Percentiles rank a stretch among this genome's conserved stretches.
Conservation (phyloP, 768 basidiomycete genomes). For the Terana coerulea region DNA sequence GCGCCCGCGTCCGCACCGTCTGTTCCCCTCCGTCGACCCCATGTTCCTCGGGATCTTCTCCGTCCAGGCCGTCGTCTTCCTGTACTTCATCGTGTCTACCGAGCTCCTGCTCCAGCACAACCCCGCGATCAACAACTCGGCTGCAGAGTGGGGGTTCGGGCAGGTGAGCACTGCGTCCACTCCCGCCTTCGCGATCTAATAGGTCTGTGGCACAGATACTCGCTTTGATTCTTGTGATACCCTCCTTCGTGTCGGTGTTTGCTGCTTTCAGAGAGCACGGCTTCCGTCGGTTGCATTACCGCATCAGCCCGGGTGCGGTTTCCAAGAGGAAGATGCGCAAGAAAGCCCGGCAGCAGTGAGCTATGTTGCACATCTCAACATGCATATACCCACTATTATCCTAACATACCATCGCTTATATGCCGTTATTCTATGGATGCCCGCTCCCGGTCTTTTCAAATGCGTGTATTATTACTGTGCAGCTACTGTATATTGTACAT, state of each 20-base stretch:
- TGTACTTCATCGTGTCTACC: conserved; percentile 38
- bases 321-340: too few species aligned
- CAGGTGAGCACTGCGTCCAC: conserved; percentile 21
- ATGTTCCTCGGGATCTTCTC: conserved; percentile 39
- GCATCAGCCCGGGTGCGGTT: too few species aligned
- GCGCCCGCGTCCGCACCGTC: conserved; percentile 32
- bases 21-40: conserved; percentile 34
- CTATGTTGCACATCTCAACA: too few species aligned
- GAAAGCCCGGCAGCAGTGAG: too few species aligned
- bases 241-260: conserved; percentile 32
- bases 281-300: conserved; percentile 27
- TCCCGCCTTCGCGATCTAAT: neutral
- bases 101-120: conserved; percentile 34
- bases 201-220: conserved; percentile 27
- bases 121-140: conserved; percentile 17
- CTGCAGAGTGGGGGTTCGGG: conserved; percentile 35
- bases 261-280: conserved; percentile 32
- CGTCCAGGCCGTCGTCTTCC: conserved; percentile 34
- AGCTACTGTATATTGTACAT: too few species aligned
- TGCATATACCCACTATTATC: too few species aligned
- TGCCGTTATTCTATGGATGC: too few species aligned
- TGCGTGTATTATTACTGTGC: too few species aligned
- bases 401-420: too few species aligned
- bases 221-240: conserved; percentile 38
- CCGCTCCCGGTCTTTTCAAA: too few species aligned